Evolutionary conservation across 2,329 filamentous ascomycete species (phyloP).

Genomic region (Colletotrichum tofieldiae): DNA sequence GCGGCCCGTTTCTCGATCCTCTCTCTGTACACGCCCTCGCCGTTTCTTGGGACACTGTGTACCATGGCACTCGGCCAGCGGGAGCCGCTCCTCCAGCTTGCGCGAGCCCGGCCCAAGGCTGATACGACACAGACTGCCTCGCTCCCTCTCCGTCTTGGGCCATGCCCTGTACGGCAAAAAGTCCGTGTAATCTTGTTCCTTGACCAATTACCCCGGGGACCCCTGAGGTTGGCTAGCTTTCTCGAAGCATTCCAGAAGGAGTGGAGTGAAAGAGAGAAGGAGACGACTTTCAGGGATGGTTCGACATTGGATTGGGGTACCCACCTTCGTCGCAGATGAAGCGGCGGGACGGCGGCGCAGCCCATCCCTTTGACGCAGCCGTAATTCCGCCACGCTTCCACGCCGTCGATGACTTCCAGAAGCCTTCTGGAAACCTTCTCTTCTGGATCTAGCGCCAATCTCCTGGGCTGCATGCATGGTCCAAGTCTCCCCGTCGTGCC

Average conservation of each 20-base stretch:
- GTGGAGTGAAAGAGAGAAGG: conserved; percentile 14
- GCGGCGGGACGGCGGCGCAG: conserved; percentile 39
- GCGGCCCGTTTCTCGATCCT: neutral
- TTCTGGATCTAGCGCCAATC: conserved; percentile 50
- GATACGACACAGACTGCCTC: conserved; percentile 35
- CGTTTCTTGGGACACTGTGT: neutral
- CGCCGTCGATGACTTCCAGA: conserved; percentile 43
- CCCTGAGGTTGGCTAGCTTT: conserved; percentile 34
- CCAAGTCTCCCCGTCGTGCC: conserved; percentile 44
- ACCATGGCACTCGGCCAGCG: neutral
- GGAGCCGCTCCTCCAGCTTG: conserved; percentile 7
- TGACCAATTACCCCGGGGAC: conserved; percentile 28
- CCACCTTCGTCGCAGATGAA: conserved; percentile 42
- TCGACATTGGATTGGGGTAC: conserved; percentile 25
- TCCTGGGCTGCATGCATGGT: conserved; percentile 48
- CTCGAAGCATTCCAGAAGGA: conserved; percentile 43
- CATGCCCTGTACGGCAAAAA: conserved; percentile 32
- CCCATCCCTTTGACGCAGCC: conserved; percentile 33
- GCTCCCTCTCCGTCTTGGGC: neutral
- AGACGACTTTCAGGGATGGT: conserved; percentile 30
- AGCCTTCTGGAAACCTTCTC: conserved; percentile 57
- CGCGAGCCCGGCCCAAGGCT: conserved; percentile 36
- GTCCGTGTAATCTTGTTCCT: conserved; percentile 42
- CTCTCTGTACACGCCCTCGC: neutral
- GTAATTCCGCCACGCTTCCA: conserved; percentile 35